Evolutionary conservation across 2,329 filamentous ascomycete species (phyloP).

Genomic region (Aspergillus ustus): DNA sequence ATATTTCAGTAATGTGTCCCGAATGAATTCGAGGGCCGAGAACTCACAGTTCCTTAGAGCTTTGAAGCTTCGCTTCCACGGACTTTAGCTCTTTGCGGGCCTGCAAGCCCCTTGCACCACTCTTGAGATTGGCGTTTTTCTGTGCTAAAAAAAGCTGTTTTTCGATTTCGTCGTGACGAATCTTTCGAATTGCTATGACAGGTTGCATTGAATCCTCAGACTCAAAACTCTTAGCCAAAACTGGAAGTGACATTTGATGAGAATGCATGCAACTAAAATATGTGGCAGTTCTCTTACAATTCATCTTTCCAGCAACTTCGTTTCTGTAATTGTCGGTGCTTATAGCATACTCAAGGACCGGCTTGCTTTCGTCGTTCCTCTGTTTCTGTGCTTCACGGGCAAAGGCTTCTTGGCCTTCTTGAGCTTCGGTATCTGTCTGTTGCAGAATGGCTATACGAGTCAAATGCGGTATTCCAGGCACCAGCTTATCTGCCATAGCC

Average conservation of each 20-base stretch:
- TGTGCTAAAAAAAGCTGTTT: slow-evolving; percentile 70
- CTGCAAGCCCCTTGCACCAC: slow-evolving; percentile 74
- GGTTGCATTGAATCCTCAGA: slow-evolving; percentile 61
- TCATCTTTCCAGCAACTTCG: slow-evolving; percentile 64
- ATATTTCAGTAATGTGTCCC: neutral
- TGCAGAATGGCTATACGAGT: slow-evolving; percentile 71
- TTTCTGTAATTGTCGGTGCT: slow-evolving; percentile 55
- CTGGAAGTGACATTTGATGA: slow-evolving; percentile 33
- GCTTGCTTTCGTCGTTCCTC: slow-evolving; percentile 36
- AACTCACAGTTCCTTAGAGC: slow-evolving; percentile 58
- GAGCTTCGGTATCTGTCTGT: slow-evolving; percentile 59
- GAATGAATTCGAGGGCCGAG: neutral
- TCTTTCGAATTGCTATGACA: slow-evolving; percentile 63
- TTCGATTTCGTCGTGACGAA: slow-evolving; percentile 67
- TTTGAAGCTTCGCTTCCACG: slow-evolving; percentile 69
- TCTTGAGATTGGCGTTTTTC: slow-evolving; percentile 74
- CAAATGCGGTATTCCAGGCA: slow-evolving; percentile 73
- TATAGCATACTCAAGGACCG: slow-evolving; percentile 71
- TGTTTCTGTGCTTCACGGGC: slow-evolving; percentile 18
- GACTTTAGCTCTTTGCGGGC: slow-evolving; percentile 75
- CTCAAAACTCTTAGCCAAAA: slow-evolving; percentile 65
- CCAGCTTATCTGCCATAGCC: slow-evolving; percentile 76
- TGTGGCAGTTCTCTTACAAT: slow-evolving; percentile 47
- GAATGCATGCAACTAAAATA: neutral
- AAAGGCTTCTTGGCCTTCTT: slow-evolving; percentile 27